Conservation (phyloP, 2,329 filamentous ascomycete species). For the Leptographium flavum region DNA sequence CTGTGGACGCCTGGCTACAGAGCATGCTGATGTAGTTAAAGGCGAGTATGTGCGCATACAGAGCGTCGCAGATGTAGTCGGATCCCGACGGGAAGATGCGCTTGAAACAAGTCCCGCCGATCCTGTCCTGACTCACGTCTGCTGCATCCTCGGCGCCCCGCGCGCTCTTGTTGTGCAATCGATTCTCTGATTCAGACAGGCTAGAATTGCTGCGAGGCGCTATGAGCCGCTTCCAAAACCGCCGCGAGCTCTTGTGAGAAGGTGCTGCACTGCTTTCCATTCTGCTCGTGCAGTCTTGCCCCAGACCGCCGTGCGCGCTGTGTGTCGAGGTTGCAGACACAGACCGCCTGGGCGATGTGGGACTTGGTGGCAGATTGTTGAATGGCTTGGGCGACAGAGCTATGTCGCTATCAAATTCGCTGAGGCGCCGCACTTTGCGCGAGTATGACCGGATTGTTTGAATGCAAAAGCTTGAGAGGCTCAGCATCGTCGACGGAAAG, state of each 20-base stretch:
- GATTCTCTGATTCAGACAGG: neutral
- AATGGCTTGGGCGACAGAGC: conserved; percentile 1
- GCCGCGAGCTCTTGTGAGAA: conserved; percentile 1
- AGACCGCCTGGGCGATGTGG: neutral
- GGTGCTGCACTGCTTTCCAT: neutral
- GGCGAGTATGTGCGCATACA: conserved; percentile 44
- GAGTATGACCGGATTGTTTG: conserved; percentile 44
- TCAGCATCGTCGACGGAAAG: conserved; percentile 46
- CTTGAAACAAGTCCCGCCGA: conserved; percentile 20
- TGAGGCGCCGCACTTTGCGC: conserved; percentile 33
- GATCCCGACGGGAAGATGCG: conserved; percentile 37
- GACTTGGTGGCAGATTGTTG: neutral
- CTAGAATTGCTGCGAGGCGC: neutral
- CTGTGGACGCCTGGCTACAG: conserved; percentile 9
- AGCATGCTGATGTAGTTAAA: conserved; percentile 40
- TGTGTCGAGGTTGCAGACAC: neutral
- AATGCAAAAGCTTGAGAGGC: conserved; percentile 38
- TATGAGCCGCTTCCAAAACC: conserved; percentile 6
- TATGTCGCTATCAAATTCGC: conserved; percentile 10
- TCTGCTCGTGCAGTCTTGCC: neutral
- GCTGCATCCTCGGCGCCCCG: neutral
- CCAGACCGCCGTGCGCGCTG: neutral
- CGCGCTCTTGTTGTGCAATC: neutral
- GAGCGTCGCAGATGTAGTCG: conserved; percentile 41
- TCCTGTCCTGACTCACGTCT: neutral